Percentiles rank a stretch among this genome's conserved stretches.
These are phyloP conservation scores for Anthoceros angustus DNA, from an alignment of 225 moss, liverwort and hornwort genomes.

Conservation along the genomic window DNA sequence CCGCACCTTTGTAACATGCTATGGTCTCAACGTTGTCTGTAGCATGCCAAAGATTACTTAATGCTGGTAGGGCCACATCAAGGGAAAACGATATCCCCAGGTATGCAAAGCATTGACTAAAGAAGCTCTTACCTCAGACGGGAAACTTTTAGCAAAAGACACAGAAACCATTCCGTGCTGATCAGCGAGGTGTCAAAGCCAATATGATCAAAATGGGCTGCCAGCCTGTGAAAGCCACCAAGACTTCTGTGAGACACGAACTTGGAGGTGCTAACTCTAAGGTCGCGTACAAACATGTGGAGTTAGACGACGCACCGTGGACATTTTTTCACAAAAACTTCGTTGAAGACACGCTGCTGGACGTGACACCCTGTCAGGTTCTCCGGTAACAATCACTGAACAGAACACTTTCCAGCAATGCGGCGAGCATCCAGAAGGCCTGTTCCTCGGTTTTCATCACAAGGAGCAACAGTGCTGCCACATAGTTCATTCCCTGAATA, in stretches of 20 bases:
- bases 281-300: background rate
- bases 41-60: conserved; percentile 5
- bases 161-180: conserved; percentile 92
- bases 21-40: conserved; percentile 85
- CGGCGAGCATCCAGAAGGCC: conserved; percentile 93
- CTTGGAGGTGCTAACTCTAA: no score
- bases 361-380: conserved; percentile 86
- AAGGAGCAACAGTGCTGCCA: conserved; percentile 63
- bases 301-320: conserved; percentile 34
- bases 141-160: conserved; percentile 85
- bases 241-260: background rate
- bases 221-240: conserved; percentile 34
- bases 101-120: background rate
- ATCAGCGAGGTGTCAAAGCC: conserved; percentile 86
- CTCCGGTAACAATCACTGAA: conserved; percentile 85
- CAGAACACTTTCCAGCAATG: conserved; percentile 69
- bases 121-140: conserved; percentile 49
- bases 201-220: conserved; percentile 65
- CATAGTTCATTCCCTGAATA: conserved; percentile 86
- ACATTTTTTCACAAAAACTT: conserved; percentile 74
- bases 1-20: no score
- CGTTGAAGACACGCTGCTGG: conserved; percentile 89
- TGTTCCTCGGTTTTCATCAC: conserved; percentile 97
- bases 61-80: background rate
- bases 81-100: background rate